Base-by-base conservation (phyloP, 176 grass and related monocot genomes). In the Metroxylon sagu region DNA sequence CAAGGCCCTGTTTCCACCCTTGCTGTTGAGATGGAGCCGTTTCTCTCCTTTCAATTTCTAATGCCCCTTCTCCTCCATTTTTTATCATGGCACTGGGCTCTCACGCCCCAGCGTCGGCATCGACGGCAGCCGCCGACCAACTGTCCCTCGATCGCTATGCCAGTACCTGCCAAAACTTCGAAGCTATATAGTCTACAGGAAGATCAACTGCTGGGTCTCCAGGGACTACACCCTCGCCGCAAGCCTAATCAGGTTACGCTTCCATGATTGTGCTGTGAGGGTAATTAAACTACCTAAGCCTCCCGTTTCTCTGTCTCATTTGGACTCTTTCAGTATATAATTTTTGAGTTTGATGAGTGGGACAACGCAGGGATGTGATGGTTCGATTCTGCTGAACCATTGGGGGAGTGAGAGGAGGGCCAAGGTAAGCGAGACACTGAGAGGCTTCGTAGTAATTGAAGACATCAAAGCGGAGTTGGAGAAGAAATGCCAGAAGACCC, bases 401-500 rank as follows among this genome's bases (percentile, higher is more conserved):
- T 59, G 67, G 0, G 67, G 54, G 12, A 88, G 81, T 66, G 93
- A 98, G 87, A 83, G 52, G 88, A 57, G 71, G 14, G 84, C 93
- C 15, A 53, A 26, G 4, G 43, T 62, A 67, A 85, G 87, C 78
- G 48, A 29, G 82, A 85, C 81, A 67, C 81, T 92, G 61, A 50
- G 93, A 1, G 93, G 93, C 0, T 98, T 98, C 59, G 28, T 75
- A 0, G 73, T 89, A 23, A 83, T 92, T 69, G 80, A 85, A 26
- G 70, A 59, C 29, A 89, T 98, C 76, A 92, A 92, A 80, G 66
- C 43, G 23, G 74, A 78, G 76, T 21, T 98, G 49, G 93, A 98
- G 70, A 17, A 30, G 17, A 26, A 52, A 21, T 98, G 93, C 87
- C 73, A 67, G 59, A 51, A 31, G 49, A 79, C 63, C 63, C 0